Base-by-base conservation (phyloP, 306 rosid genomes). In the Vicia faba region DNA sequence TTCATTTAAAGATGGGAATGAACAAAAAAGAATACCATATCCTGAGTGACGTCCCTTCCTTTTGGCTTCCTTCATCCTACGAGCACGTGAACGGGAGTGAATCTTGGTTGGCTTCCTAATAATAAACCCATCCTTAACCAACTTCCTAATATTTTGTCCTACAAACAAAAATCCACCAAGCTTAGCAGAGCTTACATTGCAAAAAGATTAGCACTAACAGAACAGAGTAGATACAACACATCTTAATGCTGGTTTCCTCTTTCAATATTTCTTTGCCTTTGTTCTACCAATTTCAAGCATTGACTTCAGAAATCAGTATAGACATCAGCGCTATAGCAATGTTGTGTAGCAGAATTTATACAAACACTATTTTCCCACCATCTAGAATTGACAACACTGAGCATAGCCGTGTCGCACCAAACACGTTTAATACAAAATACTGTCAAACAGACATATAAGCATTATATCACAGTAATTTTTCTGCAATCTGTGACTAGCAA, bases 51-150 rank as follows among this genome's bases (percentile, higher is more conserved):
- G 83, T 0, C 83, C 83, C 66, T 79, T 79, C 58, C 83, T 69
- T 77, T 79, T 79, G 15, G 84, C 80, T 66, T 80, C 84, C 71
- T 80, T 80, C 84, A 80, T 80, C 72, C 80, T 43, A 3, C 78
- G 77, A 19, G 84, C 84, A 2, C 84, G 75, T 3, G 84, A 80
- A 2, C 84, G 57, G 18, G 80, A 80, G 68, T 75, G 84, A 75
- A 80, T 80, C 78, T 80, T 80, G 19, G 84, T 80, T 11, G 80
- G 84, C 78, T 80, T 80, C 68, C 84, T 75, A 56, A 80, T 80
- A 18, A 49, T 49, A 19, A 49, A 49, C 2, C 56, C 56, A 18
- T 49, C 56, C 28, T 49, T 49, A 18, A 43, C 83, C 54, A 79
- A 48, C 61, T 79, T 79, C 59, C 84, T 51, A 31, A 80, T 75